Conservation (phyloP, 805 yeast genomes). For the Starmerella tilneyi region DNA sequence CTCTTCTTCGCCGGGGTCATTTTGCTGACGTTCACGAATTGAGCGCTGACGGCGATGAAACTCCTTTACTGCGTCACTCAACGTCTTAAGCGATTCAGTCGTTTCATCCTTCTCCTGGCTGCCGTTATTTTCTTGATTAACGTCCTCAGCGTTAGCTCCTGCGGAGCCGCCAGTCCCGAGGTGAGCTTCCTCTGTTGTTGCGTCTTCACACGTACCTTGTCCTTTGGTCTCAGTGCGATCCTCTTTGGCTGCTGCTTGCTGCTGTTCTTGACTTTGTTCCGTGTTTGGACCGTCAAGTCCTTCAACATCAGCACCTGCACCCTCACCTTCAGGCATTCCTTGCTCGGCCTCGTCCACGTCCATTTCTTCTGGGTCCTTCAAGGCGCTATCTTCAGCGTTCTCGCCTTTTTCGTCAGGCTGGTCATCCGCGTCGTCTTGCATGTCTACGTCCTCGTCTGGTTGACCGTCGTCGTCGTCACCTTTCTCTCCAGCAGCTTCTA, state of each 20-base stretch:
- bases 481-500: conserved; percentile 26
- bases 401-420: conserved; percentile 26
- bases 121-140: conserved; percentile 55
- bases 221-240: conserved; percentile 40
- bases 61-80: conserved; percentile 86
- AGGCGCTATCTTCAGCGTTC: conserved; percentile 23
- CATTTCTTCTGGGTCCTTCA: conserved; percentile 25
- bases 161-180: conserved; percentile 45
- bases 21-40: conserved; percentile 50
- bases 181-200: conserved; percentile 28
- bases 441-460: conserved; percentile 27
- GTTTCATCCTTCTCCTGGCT: conserved; percentile 19
- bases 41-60: conserved; percentile 85
- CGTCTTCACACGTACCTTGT: conserved; percentile 49
- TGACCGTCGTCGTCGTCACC: conserved; percentile 26
- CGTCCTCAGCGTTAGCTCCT: conserved; percentile 46
- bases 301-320: conserved; percentile 34
- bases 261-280: conserved; percentile 35
- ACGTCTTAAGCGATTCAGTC: conserved; percentile 60
- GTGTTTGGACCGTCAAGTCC: conserved; percentile 58
- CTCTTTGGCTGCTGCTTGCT: conserved; percentile 25
- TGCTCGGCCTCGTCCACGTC: conserved; percentile 27
- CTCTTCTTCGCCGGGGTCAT: conserved; percentile 24
- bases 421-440: conserved; percentile 25
- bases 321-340: conserved; percentile 28